Percentiles rank a stretch among this genome's conserved stretches.
Evolutionary conservation across 2,329 filamentous ascomycete species (phyloP).

Genomic region (Nemania serpens): DNA sequence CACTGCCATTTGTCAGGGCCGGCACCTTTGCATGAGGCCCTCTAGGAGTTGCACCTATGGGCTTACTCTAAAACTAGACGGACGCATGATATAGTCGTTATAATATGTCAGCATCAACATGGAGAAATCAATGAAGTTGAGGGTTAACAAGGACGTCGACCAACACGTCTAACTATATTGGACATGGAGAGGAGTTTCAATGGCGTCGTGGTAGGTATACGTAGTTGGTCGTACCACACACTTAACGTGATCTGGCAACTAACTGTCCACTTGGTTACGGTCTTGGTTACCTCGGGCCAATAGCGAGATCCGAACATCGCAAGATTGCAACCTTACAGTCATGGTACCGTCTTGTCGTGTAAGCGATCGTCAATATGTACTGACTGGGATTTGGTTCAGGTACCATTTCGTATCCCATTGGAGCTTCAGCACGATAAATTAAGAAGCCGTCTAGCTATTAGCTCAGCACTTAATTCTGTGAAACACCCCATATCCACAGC

Average conservation of each 20-base stretch:
- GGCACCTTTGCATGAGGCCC: constrained; percentile 15
- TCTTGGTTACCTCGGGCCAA: too few species aligned
- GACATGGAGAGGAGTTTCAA: not conserved
- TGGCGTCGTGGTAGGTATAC: not conserved
- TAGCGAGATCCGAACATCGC: too few species aligned
- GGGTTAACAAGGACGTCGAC: constrained; percentile 21
- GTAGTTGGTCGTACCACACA: too few species aligned
- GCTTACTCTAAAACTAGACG: constrained; percentile 21
- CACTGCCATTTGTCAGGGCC: constrained; percentile 28
- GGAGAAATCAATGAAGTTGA: constrained; percentile 14
- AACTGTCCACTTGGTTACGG: not conserved
- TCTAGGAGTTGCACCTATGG: constrained; percentile 19
- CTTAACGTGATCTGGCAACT: not conserved
- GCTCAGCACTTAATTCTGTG: constrained; percentile 15
- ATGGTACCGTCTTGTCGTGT: not conserved
- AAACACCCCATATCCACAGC: constrained; percentile 21
- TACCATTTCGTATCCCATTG: not conserved
- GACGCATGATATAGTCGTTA: constrained; percentile 15
- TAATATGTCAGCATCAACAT: constrained; percentile 22
- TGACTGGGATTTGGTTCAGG: not conserved
- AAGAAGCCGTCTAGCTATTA: too few species aligned
- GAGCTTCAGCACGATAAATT: too few species aligned
- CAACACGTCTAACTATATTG: not conserved
- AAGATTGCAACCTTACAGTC: too few species aligned
- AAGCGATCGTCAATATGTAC: not conserved